Conservation (phyloP, 2,329 filamentous ascomycete genomes). For the Diaporthe helianthi region DNA sequence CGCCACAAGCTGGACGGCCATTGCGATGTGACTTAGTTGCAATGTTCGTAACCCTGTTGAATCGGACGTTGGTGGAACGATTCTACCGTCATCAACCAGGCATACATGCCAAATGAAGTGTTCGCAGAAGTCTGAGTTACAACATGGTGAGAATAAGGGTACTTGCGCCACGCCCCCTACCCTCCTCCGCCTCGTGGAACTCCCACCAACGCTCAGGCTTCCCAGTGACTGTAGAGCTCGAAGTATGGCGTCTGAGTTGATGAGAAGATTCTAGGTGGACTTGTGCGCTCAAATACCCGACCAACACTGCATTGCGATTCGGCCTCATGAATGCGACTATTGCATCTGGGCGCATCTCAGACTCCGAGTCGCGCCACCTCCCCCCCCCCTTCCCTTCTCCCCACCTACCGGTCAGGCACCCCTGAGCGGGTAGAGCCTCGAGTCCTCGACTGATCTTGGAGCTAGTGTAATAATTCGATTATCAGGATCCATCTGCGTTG, state of each 20-base stretch:
- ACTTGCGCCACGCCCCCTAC: too few relatives aligned
- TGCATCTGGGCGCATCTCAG: not conserved
- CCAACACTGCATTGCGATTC: not conserved
- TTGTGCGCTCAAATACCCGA: not conserved
- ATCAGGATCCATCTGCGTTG: slow-evolving; percentile 24
- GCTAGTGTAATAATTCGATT: slow-evolving; percentile 33
- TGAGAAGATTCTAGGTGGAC: not conserved
- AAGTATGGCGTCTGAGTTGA: not conserved
- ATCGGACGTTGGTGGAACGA: not conserved
- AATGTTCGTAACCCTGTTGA: not conserved
- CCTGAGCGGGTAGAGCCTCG: slow-evolving; percentile 29
- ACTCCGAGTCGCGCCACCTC: not conserved
- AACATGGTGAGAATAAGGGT: slow-evolving; percentile 32
- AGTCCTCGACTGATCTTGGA: slow-evolving; percentile 31
- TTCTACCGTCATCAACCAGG: not conserved
- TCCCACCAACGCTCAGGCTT: not conserved
- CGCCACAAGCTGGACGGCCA: not conserved
- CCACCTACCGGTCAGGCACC: slow-evolving; percentile 16
- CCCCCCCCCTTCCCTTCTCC: too few relatives aligned
- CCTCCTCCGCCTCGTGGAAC: slow-evolving; percentile 4
- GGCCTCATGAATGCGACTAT: not conserved
- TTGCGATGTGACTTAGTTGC: slow-evolving; percentile 2
- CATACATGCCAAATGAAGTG: not conserved
- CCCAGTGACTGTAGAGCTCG: not conserved
- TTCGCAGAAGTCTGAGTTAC: not conserved